These are phyloP conservation scores for Aspergillus pseudotamarii DNA, from an alignment of 2,329 filamentous ascomycete species.

Conservation along the genomic window DNA sequence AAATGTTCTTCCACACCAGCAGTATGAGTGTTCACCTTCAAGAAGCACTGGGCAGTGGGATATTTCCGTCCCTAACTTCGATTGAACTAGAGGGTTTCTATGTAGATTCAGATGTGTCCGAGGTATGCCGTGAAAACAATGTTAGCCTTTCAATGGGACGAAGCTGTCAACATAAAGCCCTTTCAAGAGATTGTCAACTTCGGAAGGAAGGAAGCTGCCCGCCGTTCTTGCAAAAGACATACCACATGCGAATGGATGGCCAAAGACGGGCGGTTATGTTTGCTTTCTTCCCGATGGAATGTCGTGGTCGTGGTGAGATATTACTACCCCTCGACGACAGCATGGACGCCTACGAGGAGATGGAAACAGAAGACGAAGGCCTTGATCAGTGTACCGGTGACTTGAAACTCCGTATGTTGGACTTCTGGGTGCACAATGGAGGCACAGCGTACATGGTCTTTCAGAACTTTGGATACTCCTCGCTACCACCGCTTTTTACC, in stretches of 20 bases:
- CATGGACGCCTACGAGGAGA: background rate
- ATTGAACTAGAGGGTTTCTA: background rate
- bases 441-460: conserved; percentile 12
- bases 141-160: background rate
- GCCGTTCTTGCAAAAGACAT: background rate
- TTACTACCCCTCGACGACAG: background rate
- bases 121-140: background rate
- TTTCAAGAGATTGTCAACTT: background rate
- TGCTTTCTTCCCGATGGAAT: background rate
- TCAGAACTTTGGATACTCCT: background rate
- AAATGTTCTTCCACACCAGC: background rate
- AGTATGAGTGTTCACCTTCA: background rate
- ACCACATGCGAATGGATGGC: background rate
- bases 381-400: background rate
- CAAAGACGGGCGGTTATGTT: background rate
- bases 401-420: background rate
- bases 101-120: background rate
- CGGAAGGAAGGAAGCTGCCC: background rate
- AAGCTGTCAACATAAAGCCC: background rate
- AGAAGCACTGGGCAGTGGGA: background rate
- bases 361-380: background rate
- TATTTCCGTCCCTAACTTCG: background rate
- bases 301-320: background rate
- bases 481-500: conserved; percentile 11
- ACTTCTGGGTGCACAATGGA: conserved; percentile 4